phyloP scores from a whole-genome alignment of 208 protist species.

The Strigomonas galati region DNA sequence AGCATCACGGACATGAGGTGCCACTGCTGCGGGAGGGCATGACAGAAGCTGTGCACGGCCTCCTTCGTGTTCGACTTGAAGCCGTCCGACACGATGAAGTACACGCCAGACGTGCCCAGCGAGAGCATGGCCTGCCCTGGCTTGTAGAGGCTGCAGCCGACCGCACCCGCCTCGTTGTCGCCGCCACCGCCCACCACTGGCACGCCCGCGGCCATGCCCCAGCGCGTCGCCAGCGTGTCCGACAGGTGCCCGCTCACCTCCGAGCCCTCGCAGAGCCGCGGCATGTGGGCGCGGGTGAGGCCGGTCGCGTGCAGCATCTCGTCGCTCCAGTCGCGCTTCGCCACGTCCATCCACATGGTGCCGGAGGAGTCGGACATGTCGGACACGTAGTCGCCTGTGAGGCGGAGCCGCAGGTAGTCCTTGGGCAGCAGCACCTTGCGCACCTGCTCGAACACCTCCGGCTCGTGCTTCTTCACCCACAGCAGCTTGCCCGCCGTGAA shows the following conservation, averaged over 20 bases:
- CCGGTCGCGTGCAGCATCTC: constrained; percentile 60
- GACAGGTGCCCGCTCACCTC: constrained; percentile 49
- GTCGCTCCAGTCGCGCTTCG: constrained; percentile 62
- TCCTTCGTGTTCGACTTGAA: constrained; percentile 72
- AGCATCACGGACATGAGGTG: constrained; percentile 82
- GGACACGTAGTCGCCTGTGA: constrained; percentile 65
- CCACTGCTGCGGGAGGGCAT: constrained; percentile 67
- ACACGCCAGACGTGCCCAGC: constrained; percentile 79
- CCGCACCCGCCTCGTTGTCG: constrained; percentile 73
- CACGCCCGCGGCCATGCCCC: constrained; percentile 56
- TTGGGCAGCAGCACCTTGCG: constrained; percentile 72
- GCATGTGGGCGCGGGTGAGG: constrained; percentile 62
- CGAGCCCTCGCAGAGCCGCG: constrained; percentile 65
- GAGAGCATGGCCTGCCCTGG: constrained; percentile 78
- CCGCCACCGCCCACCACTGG: constrained; percentile 69
- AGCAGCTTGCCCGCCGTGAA: constrained; percentile 80
- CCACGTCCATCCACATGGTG: constrained; percentile 73
- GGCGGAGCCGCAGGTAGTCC: constrained; percentile 67
- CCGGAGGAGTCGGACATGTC: constrained; percentile 75
- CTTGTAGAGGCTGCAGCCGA: constrained; percentile 62
- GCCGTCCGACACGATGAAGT: constrained; percentile 76
- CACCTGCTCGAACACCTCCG: constrained; percentile 49
- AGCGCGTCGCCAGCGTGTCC: constrained; percentile 31
- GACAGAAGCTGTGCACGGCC: constrained; percentile 81
- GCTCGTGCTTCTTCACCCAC: constrained; percentile 72